These are phyloP conservation scores for Daucus carota DNA, from an alignment of 129 eudicot species.

Conservation along the genomic window DH1_v3.0 NC_030387.2:2685001-2685500, in stretches of 20 bases:
- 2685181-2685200: background rate
- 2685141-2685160: background rate
- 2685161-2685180: background rate
- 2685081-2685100: background rate
- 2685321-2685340: conserved; percentile 98
- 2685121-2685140: background rate
- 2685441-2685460: background rate
- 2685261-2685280: conserved; percentile 98
- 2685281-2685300: conserved; percentile 90
- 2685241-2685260: conserved; percentile 94
- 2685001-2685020: too few relatives aligned
- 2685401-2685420: background rate
- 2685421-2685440: background rate
- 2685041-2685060: background rate
- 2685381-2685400: background rate
- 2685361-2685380: background rate
- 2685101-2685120: background rate
- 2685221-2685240: conserved; percentile 29
- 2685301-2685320: conserved; percentile 94
- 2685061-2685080: background rate
- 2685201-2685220: conserved; percentile 5
- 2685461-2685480: background rate
- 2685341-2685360: conserved; percentile 4
- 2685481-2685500: background rate
- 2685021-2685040: background rate